Evolutionary conservation across 2,329 filamentous ascomycete species (phyloP), one percentile per base, ranked within the genome.

Genomic region (Arthroderma sp.): DNA sequence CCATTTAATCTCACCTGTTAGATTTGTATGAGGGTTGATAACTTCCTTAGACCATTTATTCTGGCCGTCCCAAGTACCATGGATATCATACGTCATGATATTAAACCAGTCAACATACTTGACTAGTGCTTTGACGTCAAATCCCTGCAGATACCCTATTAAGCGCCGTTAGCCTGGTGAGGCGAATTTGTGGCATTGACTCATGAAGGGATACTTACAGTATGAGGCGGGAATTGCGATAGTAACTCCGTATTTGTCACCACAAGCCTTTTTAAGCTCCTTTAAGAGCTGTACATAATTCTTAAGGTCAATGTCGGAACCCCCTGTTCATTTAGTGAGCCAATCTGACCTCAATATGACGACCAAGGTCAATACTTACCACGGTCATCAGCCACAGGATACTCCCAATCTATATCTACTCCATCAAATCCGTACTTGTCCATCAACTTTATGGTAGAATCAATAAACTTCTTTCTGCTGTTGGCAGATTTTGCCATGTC

Each of bases 311-410:
- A 42, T 22, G 0, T 54, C 29, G 0, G 46, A 49, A 2, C 70
- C 69, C 3, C 55, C 55, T 46, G 31, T 36, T 15, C 40, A 43
- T 34, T 34, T 27, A 27, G 7, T 27, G 30, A 27, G 29, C 32
- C 33, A 42, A 8, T 6, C 3, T 11, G 9, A 5, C 5, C 11
- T 36, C 6, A 42, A 22, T 10, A 28, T n/a, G 27, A 10, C 1
- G 6, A 29, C n/a, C 22, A 36, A 6, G n/a, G 15, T 36, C 9
- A 29, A 38, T 32, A 5, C 34, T 11, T 46, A 46, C 44, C 55
- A 3, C 66, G 57, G 29, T 66, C 63, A 22, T 60, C 55, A 3
- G 67, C 65, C 1, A 44, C 53, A 0, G 57, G 57, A 43, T 51
- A 51, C 36, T 52, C 48, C 49, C 49, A 51, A 31, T 51, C 49